Evolutionary conservation across 2,329 filamentous ascomycete species (phyloP).

Genomic region (Fusarium sp.): DNA sequence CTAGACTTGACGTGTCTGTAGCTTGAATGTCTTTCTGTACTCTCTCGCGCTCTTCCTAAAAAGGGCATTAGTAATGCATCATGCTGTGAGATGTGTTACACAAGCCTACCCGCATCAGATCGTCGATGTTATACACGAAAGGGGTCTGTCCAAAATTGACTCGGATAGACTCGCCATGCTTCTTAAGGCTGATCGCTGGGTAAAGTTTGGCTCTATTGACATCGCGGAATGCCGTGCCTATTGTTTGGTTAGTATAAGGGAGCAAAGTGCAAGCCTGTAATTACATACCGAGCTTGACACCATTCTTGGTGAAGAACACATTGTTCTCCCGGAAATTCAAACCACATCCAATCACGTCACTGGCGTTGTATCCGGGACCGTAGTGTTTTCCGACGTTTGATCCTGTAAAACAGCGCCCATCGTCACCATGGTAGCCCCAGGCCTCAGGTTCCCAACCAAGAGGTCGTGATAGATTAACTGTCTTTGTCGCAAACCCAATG

Average conservation of each 20-base stretch:
- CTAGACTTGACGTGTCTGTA: slow-evolving; percentile 70
- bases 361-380: slow-evolving; percentile 65
- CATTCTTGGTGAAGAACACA: slow-evolving; percentile 79
- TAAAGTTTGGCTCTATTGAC: slow-evolving; percentile 74
- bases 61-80: slow-evolving; percentile 25
- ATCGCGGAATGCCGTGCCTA: slow-evolving; percentile 76
- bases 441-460: slow-evolving; percentile 77
- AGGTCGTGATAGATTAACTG: slow-evolving; percentile 65
- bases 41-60: slow-evolving; percentile 69
- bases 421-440: slow-evolving; percentile 77
- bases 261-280: neutral
- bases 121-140: slow-evolving; percentile 93
- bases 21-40: slow-evolving; percentile 71
- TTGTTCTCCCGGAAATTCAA: slow-evolving; percentile 73
- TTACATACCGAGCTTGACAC: slow-evolving; percentile 64
- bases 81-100: neutral
- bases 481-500: slow-evolving; percentile 71
- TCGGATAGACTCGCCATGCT: slow-evolving; percentile 69
- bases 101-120: slow-evolving; percentile 77
- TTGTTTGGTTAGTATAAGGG: slow-evolving; percentile 43
- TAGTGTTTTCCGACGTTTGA: slow-evolving; percentile 69
- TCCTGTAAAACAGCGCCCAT: slow-evolving; percentile 71
- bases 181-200: slow-evolving; percentile 74
- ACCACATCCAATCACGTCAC: slow-evolving; percentile 73
- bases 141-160: slow-evolving; percentile 78